Evolutionary conservation across 2,329 filamentous ascomycete species (phyloP).

Genomic region (Fusarium chlamydosporum): DNA sequence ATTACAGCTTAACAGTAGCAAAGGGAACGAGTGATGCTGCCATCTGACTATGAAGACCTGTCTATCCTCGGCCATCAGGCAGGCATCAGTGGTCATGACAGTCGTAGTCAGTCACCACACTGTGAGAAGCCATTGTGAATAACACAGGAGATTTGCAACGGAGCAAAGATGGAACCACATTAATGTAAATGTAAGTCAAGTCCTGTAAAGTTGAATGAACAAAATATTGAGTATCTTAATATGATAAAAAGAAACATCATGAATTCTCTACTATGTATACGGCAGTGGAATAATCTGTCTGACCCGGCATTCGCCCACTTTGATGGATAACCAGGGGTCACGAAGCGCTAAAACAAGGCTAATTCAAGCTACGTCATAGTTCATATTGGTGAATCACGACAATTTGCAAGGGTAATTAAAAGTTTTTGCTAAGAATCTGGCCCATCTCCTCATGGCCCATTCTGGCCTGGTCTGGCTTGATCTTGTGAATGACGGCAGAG

Average conservation of each 20-base stretch:
- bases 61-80: not conserved
- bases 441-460: not conserved
- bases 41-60: not conserved
- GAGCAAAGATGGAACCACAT: not conserved
- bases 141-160: not conserved
- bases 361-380: slow-evolving; percentile 37
- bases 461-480: not conserved
- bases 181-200: not conserved
- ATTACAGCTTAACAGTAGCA: not conserved
- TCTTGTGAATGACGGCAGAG: slow-evolving; percentile 40
- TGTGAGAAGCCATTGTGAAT: not conserved
- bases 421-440: slow-evolving; percentile 16
- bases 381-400: slow-evolving; percentile 35
- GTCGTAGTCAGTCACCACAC: not conserved
- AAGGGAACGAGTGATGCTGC: too few relatives aligned
- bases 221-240: not conserved
- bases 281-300: slow-evolving; percentile 8
- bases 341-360: slow-evolving; percentile 35
- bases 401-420: slow-evolving; percentile 26
- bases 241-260: slow-evolving; percentile 15
- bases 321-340: slow-evolving; percentile 23
- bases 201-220: not conserved
- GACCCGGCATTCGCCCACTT: not conserved
- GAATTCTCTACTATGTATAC: not conserved
- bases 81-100: not conserved